Evolutionary conservation across 164 flowering plant species (phyloP), one percentile per base, ranked within the genome.

Genomic region (Echeveria elegans): DNA sequence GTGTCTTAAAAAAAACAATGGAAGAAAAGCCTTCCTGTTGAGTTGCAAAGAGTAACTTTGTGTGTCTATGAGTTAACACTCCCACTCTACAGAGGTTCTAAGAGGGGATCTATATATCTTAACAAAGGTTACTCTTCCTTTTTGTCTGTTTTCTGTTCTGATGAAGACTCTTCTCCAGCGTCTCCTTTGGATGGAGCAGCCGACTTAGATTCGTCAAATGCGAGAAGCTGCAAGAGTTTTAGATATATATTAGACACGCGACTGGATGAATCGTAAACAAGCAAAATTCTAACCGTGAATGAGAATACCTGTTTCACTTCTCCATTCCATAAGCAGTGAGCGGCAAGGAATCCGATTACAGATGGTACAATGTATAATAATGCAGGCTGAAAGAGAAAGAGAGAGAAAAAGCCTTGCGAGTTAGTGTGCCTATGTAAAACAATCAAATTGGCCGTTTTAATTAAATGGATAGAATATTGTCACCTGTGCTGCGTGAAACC

Each of bases 401-500:
- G n/a, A n/a, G n/a, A n/a, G n/a, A 18, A 59, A 73, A 62, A 1
- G 66, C 12, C 41, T 68, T 43, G 16, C 16, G 65, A 18, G 18
- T 69, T 30, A 66, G 36, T 8, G 5, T 34, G 32, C 11, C 14
- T 29, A 2, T 34, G 8, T n/a, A 9, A 12, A 34, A 23, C 23
- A 16, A 19, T 36, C 23, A 2, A 63, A 23, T 26, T 24, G 30
- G 18, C 2, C 0, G 31, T 26, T 6, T 24, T 24, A 53, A 26
- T 10, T 9, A 26, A 53, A 63, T 30, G 15, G 36, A 63, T 21
- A 38, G 21, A 19, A 16, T 29, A 15, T 12, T 10, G 29, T 63
- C 65, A 94, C 99, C 92, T 94, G 99, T 63, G 97, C 99, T 68
- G 99, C 99, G 73, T 94, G 96, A 77, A 94, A 94, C 97, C 96